These are phyloP conservation scores for Ophiocordyceps robertsii DNA, from an alignment of 2,329 filamentous ascomycete species.

Conservation along the genomic window DNA sequence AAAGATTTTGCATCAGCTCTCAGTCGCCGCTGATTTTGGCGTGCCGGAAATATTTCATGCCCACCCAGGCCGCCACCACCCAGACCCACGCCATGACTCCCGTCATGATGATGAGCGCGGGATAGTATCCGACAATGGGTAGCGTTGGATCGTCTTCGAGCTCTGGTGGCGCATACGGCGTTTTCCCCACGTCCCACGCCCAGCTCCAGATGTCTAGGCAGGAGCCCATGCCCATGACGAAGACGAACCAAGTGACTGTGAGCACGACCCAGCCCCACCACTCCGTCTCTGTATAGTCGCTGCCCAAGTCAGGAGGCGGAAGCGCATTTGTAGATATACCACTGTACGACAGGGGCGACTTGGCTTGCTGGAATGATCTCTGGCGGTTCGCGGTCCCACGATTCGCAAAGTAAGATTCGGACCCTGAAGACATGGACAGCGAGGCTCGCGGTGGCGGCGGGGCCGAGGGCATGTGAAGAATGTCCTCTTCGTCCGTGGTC, in stretches of 20 bases:
- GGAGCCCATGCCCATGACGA: constrained; percentile 92
- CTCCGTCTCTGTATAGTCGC: constrained; percentile 90
- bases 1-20: constrained; percentile 7
- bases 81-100: constrained; percentile 98
- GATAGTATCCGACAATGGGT: constrained; percentile 95
- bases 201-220: constrained; percentile 94
- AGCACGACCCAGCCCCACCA: constrained; percentile 98
- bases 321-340: constrained; percentile 36
- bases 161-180: constrained; percentile 88
- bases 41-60: constrained; percentile 99
- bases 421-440: constrained; percentile 37
- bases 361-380: constrained; percentile 37
- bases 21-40: constrained; percentile 69
- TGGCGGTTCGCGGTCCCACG: constrained; percentile 28
- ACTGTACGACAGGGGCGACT: constrained; percentile 46
- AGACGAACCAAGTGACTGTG: constrained; percentile 84
- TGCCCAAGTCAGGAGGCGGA: constrained; percentile 40
- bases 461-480: constrained; percentile 46
- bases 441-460: constrained; percentile 28
- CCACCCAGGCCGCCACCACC: constrained; percentile 94
- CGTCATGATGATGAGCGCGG: constrained; percentile 82
- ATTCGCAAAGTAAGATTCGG: constrained; percentile 48
- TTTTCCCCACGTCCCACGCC: constrained; percentile 98
- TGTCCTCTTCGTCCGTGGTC: constrained; percentile 76
- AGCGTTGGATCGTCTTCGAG: constrained; percentile 88